A percentile compares a stretch with the other conserved stretches of the same genome.
phyloP scores from a whole-genome alignment of 2,329 filamentous ascomycete species.

The Neonectria neomacrospora region DNA sequence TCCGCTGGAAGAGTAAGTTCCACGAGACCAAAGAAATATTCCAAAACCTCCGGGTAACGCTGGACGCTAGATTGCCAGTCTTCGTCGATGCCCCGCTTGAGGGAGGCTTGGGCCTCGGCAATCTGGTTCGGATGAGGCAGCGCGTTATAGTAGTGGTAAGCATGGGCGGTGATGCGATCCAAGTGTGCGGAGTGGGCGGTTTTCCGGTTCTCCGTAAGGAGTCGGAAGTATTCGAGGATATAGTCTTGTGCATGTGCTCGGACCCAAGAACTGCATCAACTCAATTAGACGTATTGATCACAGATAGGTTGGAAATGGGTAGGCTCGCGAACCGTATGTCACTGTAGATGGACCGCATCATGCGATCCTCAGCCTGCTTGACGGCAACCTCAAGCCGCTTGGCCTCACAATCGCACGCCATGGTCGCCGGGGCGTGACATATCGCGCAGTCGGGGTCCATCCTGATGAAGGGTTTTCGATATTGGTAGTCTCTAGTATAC shows the following conservation, averaged over 20 bases:
- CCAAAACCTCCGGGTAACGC: slow-evolving; percentile 82
- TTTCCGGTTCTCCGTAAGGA: slow-evolving; percentile 71
- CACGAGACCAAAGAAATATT: slow-evolving; percentile 81
- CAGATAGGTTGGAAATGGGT: slow-evolving; percentile 6
- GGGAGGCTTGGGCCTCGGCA: slow-evolving; percentile 69
- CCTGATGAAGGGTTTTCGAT: slow-evolving; percentile 63
- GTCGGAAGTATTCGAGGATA: slow-evolving; percentile 72
- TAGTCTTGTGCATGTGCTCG: slow-evolving; percentile 74
- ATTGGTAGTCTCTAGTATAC: slow-evolving; percentile 60
- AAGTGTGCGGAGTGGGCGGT: slow-evolving; percentile 65
- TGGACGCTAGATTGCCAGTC: slow-evolving; percentile 82
- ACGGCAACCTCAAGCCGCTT: slow-evolving; percentile 72
- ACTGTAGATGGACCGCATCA: slow-evolving; percentile 71
- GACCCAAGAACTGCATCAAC: slow-evolving; percentile 67
- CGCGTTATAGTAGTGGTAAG: slow-evolving; percentile 67
- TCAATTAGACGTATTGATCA: slow-evolving; percentile 28
- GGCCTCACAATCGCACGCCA: slow-evolving; percentile 73
- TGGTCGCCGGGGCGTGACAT: slow-evolving; percentile 68
- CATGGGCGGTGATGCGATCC: slow-evolving; percentile 65
- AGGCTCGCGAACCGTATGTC: slow-evolving; percentile 67
- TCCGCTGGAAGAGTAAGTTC: slow-evolving; percentile 73
- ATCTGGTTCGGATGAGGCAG: slow-evolving; percentile 72
- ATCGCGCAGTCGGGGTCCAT: slow-evolving; percentile 79
- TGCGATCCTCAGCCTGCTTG: slow-evolving; percentile 69
- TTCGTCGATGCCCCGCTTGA: slow-evolving; percentile 80